Conservation (phyloP, 805 yeast genomes). For the Brettanomyces bruxellensis region DNA sequence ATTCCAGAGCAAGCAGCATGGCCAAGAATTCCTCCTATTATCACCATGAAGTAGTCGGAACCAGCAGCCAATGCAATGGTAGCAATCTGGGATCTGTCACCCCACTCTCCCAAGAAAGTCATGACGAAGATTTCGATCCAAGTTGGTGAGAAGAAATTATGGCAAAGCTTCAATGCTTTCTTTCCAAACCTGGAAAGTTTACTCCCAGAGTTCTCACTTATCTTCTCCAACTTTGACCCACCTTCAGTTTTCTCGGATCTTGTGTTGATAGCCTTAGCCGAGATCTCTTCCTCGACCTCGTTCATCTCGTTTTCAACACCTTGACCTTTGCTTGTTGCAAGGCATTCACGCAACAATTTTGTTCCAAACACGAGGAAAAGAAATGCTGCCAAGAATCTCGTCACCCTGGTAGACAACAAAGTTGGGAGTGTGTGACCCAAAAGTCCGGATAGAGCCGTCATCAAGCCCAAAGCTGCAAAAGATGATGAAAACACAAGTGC, state of each 20-base stretch:
- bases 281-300: slow-evolving; percentile 92
- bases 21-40: slow-evolving; percentile 82
- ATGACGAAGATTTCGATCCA: slow-evolving; percentile 93
- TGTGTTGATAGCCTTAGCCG: slow-evolving; percentile 45
- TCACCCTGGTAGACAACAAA: slow-evolving; percentile 66
- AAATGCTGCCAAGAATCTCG: slow-evolving; percentile 73
- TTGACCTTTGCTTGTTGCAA: slow-evolving; percentile 65
- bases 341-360: slow-evolving; percentile 71
- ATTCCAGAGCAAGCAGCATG: slow-evolving; percentile 81
- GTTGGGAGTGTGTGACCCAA: slow-evolving; percentile 89
- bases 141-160: slow-evolving; percentile 65
- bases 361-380: slow-evolving; percentile 79
- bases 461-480: slow-evolving; percentile 71
- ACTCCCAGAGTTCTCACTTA: slow-evolving; percentile 23
- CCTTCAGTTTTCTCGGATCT: slow-evolving; percentile 51
- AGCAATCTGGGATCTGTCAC: slow-evolving; percentile 97
- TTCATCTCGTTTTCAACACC: slow-evolving; percentile 95
- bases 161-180: background rate
- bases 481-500: slow-evolving; percentile 83
- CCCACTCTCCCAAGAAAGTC: slow-evolving; percentile 98
- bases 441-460: slow-evolving; percentile 87
- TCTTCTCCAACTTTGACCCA: slow-evolving; percentile 26
- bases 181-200: background rate
- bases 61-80: slow-evolving; percentile 99
- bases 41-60: slow-evolving; percentile 80